Base-by-base conservation (phyloP, 2,329 filamentous ascomycete species). In the Arthrobotrys pseudoclavata region DNA sequence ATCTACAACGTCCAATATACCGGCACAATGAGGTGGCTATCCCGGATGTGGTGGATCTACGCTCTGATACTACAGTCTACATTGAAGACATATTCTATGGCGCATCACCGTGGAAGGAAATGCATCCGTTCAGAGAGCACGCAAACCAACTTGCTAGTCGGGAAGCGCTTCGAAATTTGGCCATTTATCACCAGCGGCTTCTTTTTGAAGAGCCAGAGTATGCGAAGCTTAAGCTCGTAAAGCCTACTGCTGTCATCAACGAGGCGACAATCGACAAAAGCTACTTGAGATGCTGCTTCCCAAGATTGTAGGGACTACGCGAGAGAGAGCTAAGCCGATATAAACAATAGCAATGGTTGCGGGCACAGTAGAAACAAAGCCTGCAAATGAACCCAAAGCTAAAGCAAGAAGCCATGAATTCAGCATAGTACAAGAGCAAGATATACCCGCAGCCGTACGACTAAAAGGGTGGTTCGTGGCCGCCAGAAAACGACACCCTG, bases 91-190 rank as follows among this genome's bases (percentile, higher is more conserved):
- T 60, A 9, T 34, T 60, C 12, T 60, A 60, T n/a, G 55, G 55
- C 15, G 55, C 55, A 40, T 60, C 55, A 1, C 20, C 42, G 1
- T 60, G 55, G 55, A 24, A 18, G 9, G 37, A 29, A 12, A 48
- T 47, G 31, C 37, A 37, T 31, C 3, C 18, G 20, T 37, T 53
- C 18, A 7, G 15, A 24, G 7, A 22, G 1, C 42, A 61, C 1
- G 31, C 42, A 29, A n/a, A 61, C 22, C 13, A 24, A n/a, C 15
- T 61, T 31, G 47, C 40, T 13, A 61, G 53, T 20, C 52, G 53
- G 7, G 52, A 69, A 29, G 66, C 66, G 2, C 66, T 69, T 29
- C 20, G 52, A 15, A 50, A 61, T 42, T 20, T 69, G 15, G 24
- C 20, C 26, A 9, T 45, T 12, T 45, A 69, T 24, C 31, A 69